Percentiles rank a stretch among this genome's conserved stretches.
Evolutionary conservation across 139 green algal genomes (phyloP).

Genomic region (Auxenochlorella pyrenoidosa): DNA sequence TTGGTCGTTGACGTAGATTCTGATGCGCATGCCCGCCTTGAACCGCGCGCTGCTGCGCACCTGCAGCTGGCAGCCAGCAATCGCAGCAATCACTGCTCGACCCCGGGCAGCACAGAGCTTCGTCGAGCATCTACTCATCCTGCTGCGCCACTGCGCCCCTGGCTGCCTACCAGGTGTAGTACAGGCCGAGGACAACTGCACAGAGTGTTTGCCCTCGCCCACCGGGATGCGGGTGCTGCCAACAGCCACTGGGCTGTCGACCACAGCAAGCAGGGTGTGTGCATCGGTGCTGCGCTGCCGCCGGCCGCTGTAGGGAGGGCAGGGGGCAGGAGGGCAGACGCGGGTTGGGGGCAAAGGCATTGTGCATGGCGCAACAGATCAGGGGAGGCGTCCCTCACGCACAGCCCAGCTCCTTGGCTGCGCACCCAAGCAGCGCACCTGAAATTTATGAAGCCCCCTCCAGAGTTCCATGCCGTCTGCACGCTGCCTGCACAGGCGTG

Average conservation of each 20-base stretch:
- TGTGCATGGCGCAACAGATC: too few species aligned
- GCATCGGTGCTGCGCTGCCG: conserved; percentile 6
- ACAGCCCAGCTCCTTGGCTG: too few species aligned
- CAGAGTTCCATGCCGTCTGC: not conserved
- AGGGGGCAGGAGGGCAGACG: not conserved
- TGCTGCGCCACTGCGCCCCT: too few species aligned
- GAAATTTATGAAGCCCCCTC: conserved; percentile 9
- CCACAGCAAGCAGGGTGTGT: not conserved
- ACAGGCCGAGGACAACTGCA: too few species aligned
- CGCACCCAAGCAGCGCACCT: not conserved
- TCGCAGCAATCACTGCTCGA: too few species aligned
- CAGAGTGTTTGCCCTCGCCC: too few species aligned
- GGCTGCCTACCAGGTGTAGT: too few species aligned
- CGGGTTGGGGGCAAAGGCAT: too few species aligned
- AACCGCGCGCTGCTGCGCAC: not conserved
- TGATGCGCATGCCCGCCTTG: not conserved
- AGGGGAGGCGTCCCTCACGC: too few species aligned
- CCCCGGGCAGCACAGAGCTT: too few species aligned
- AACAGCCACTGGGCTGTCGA: not conserved
- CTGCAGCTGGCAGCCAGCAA: not conserved
- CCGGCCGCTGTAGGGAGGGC: not conserved
- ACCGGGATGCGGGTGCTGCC: not conserved
- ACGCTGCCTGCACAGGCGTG: not conserved
- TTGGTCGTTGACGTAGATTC: conserved; percentile 9
- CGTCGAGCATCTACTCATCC: too few species aligned